Base-by-base conservation (phyloP, 2,329 filamentous ascomycete species). In the Fusarium multiceps region DNA sequence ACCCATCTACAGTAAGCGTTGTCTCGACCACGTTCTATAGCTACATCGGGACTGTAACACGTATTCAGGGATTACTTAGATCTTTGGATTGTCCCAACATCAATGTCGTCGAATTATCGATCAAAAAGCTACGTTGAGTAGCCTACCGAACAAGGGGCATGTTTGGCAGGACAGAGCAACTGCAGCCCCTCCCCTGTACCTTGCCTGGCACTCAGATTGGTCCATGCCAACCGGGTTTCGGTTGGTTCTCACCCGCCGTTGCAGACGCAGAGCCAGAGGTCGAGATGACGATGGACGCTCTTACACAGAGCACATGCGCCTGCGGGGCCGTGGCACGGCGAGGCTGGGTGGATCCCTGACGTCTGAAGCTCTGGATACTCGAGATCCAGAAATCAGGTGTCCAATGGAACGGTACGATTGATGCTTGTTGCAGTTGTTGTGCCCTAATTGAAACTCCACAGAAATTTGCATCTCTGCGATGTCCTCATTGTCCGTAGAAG, bases 391-490 rank as follows among this genome's bases (percentile, higher is more conserved):
- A 67, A 41, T 41, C 63, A 66, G 61, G 58, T 67, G 69, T 59
- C 75, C 75, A 73, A 74, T 71, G 68, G 62, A 68, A 58, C 63
- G 69, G 72, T 69, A 75, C 68, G 40, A 70, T 75, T 47, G 54
- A 59, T 66, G 57, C 28, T 37, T 47, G 57, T 21, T 56, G 42
- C 16, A 47, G 67, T 66, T 74, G 73, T 72, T 72, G 66, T 77
- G 75, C 75, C 75, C 75, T 77, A 77, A 75, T 65, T 63, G 48
- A 67, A 62, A 66, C 68, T 71, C 74, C 75, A 76, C 75, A 72
- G 57, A 45, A 70, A 55, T 42, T 63, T 20, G 41, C 11, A 25
- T 41, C 32, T 51, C 32, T 51, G 9, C 21, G 32, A 47, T 23
- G 20, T 32, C n/a, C 20, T 51, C 49, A n/a, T 41, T 51, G 30